These are phyloP conservation scores for Ustilago trichophora DNA, from an alignment of 1,284 basidiomycete species.

Conservation along the genomic window DNA sequence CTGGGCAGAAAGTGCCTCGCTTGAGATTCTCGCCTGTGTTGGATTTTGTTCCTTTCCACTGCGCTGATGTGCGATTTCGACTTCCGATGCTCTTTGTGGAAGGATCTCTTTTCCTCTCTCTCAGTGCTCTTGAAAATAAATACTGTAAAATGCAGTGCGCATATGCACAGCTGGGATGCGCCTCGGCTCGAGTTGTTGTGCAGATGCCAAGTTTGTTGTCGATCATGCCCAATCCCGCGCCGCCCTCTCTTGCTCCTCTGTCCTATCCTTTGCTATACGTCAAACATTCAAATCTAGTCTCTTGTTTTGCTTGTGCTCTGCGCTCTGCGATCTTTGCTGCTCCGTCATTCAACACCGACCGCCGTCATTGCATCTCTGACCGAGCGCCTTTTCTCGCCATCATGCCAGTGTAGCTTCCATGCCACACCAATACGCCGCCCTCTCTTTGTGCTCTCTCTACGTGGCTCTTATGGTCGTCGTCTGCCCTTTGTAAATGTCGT, in stretches of 20 bases:
- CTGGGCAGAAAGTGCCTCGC: too few species aligned
- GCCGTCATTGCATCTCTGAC: slow-evolving; percentile 2
- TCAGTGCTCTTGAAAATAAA: neutral
- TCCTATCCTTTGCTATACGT: too few species aligned
- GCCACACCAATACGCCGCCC: too few species aligned
- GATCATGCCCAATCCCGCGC: slow-evolving; percentile 24
- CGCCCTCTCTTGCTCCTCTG: too few species aligned
- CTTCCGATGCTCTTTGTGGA: slow-evolving; percentile 5
- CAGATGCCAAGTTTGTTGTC: slow-evolving; percentile 42
- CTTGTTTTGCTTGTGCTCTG: too few species aligned
- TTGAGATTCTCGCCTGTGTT: too few species aligned
- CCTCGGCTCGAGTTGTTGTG: slow-evolving; percentile 20
- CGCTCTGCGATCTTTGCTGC: too few species aligned
- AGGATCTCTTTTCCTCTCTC: neutral
- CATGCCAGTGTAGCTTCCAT: neutral
- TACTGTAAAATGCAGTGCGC: slow-evolving; percentile 8
- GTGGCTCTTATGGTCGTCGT: too few species aligned
- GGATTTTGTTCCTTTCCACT: too few species aligned
- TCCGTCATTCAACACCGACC: slow-evolving; percentile 17
- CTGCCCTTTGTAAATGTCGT: too few species aligned
- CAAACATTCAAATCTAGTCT: too few species aligned
- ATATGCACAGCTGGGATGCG: slow-evolving; percentile 15
- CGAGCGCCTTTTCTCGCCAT: slow-evolving; percentile 1
- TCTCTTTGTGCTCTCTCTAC: too few species aligned
- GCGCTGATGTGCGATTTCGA: slow-evolving; percentile 22